Conservation (phyloP, 2,329 filamentous ascomycete genomes). For the Cryphonectria naterciae region DNA sequence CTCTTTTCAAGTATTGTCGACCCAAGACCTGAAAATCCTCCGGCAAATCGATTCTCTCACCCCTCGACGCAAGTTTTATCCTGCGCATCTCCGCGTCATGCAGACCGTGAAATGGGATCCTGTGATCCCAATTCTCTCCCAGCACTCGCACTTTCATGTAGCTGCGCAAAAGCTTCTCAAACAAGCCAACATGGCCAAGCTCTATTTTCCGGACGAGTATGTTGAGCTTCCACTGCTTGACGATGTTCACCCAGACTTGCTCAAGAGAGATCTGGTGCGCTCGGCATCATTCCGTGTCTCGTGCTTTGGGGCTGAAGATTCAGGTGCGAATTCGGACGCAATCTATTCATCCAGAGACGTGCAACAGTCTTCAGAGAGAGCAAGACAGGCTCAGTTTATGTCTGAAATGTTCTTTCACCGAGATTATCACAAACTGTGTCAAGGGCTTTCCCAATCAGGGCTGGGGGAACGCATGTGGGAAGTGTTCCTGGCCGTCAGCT, state of each 20-base stretch:
- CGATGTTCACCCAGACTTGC: slow-evolving; percentile 12
- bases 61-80: slow-evolving; percentile 51
- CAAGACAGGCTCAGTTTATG: not conserved
- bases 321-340: slow-evolving; percentile 21
- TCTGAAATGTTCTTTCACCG: not conserved
- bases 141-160: slow-evolving; percentile 48
- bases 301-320: slow-evolving; percentile 36
- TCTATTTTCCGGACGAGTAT: slow-evolving; percentile 37
- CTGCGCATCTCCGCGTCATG: slow-evolving; percentile 46
- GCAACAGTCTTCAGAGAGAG: not conserved
- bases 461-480: not conserved
- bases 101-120: slow-evolving; percentile 50
- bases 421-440: not conserved
- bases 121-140: slow-evolving; percentile 45
- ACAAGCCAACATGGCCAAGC: slow-evolving; percentile 35
- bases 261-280: slow-evolving; percentile 33
- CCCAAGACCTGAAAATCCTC: slow-evolving; percentile 42
- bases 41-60: slow-evolving; percentile 45
- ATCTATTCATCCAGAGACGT: slow-evolving; percentile 27
- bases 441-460: not conserved
- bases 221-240: not conserved
- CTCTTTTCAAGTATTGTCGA: slow-evolving; percentile 49
- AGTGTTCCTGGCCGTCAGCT: not conserved
- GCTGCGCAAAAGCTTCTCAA: slow-evolving; percentile 42
- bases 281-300: slow-evolving; percentile 47